Conservation (phyloP, 2,329 filamentous ascomycete genomes). For the Fusarium acutatum region DNA sequence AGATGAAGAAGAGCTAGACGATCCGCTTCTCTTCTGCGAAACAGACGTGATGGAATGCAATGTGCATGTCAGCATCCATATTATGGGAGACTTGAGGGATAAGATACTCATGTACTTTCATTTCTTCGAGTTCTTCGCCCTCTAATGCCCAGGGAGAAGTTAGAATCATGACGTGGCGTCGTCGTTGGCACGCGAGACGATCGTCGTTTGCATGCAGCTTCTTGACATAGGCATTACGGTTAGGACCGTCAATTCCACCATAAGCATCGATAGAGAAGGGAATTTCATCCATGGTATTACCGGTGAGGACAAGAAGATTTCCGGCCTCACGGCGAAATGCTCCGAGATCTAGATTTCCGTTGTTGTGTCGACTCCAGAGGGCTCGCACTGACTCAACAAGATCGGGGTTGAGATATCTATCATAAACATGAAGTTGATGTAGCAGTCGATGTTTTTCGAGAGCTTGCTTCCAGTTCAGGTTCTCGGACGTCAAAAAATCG, state of each 20-base stretch:
- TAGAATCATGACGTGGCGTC: slow-evolving; percentile 15
- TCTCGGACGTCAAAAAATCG: neutral
- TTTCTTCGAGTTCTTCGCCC: neutral
- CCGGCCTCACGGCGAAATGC: neutral
- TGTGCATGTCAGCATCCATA: neutral
- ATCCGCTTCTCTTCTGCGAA: neutral
- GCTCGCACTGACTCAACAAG: neutral
- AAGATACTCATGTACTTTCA: neutral
- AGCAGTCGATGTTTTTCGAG: neutral
- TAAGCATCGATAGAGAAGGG: neutral
- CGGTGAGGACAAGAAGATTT: neutral
- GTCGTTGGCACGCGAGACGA: neutral
- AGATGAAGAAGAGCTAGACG: neutral
- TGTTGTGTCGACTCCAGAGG: neutral
- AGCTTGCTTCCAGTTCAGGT: neutral
- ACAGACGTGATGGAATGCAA: neutral
- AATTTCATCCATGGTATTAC: neutral
- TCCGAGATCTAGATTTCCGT: neutral
- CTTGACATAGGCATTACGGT: neutral
- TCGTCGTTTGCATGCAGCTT: neutral
- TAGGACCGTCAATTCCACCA: neutral
- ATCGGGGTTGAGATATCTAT: neutral
- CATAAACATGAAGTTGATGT: slow-evolving; percentile 8
- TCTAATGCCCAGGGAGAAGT: neutral
- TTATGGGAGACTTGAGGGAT: neutral